Conservation (phyloP, 2,329 filamentous ascomycete genomes). For the Nothomitra cinnamomea region DNA sequence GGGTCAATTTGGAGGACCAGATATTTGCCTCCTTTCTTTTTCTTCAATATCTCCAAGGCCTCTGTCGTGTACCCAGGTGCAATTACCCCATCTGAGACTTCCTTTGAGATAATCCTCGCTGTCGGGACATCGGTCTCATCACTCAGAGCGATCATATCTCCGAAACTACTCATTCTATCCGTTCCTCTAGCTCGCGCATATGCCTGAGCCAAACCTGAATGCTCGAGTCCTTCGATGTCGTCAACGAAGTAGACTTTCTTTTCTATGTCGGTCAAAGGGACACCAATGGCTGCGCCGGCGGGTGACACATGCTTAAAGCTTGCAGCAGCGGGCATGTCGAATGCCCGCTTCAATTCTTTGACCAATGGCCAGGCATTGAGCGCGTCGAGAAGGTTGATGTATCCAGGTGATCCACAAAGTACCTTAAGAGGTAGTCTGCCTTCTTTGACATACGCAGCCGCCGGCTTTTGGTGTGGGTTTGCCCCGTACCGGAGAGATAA, state of each 20-base stretch:
- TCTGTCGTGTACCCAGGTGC: constrained; percentile 73
- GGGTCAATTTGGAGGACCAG: constrained; percentile 90
- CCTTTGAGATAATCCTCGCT: constrained; percentile 92
- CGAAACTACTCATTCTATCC: constrained; percentile 97
- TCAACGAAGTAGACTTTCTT: constrained; percentile 98
- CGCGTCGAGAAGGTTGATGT: constrained; percentile 92
- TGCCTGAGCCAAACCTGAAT: constrained; percentile 74
- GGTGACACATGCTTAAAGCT: constrained; percentile 99
- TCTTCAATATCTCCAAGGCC: constrained; percentile 78
- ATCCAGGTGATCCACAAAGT: constrained; percentile 74
- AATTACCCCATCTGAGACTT: constrained; percentile 94
- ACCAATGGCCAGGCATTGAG: constrained; percentile 95
- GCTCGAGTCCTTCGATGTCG: constrained; percentile 78
- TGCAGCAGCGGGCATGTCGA: constrained; percentile 77
- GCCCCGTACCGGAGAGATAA: constrained; percentile 80
- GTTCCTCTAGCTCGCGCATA: constrained; percentile 91
- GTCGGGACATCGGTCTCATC: constrained; percentile 82
- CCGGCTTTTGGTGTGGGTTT: constrained; percentile 97
- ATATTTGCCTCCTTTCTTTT: constrained; percentile 98
- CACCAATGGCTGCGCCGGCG: constrained; percentile 84
- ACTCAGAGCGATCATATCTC: constrained; percentile 86
- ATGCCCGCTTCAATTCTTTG: constrained; percentile 81
- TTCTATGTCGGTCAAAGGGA: constrained; percentile 72
- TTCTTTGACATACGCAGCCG: constrained; percentile 60
- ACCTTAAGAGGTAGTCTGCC: constrained; percentile 85